A percentile compares a stretch with the other conserved stretches of the same genome.
These are phyloP conservation scores for Backusella tuberculispora DNA, from an alignment of 192 early-diverging fungal species.

Conservation along the genomic window DNA sequence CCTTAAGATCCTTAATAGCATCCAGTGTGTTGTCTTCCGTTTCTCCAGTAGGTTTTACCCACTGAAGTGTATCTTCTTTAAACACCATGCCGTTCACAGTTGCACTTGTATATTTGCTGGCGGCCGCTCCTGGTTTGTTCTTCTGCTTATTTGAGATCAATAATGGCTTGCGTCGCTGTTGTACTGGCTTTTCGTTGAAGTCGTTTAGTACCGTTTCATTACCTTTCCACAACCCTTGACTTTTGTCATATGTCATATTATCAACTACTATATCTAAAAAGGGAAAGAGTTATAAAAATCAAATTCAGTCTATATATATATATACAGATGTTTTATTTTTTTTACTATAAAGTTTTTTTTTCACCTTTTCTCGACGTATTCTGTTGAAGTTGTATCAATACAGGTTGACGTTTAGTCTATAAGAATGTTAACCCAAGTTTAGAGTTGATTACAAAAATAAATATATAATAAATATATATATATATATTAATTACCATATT, in stretches of 20 bases:
- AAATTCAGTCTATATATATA: too few species aligned
- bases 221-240: slow-evolving; percentile 7
- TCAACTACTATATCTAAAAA: background rate
- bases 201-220: slow-evolving; percentile 2
- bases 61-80: background rate
- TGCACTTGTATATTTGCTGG: slow-evolving; percentile 4
- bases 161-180: background rate
- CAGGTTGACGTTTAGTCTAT: slow-evolving; percentile 20
- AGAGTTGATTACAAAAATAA: background rate
- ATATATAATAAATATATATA: background rate
- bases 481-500: slow-evolving; percentile 10
- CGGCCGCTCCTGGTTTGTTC: background rate
- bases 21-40: background rate
- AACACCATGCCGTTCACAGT: slow-evolving; percentile 5
- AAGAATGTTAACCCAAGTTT: background rate
- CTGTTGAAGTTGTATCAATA: slow-evolving; percentile 17
- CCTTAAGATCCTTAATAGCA: slow-evolving; percentile 9
- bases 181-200: background rate
- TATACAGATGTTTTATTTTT: background rate
- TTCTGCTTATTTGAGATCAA: slow-evolving; percentile 12
- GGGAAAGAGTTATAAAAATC: too few species aligned
- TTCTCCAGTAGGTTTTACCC: background rate
- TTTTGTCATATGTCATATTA: slow-evolving; percentile 15
- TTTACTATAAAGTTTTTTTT: background rate
- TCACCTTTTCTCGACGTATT: slow-evolving; percentile 17